phyloP scores from a whole-genome alignment of 768 basidiomycete genomes.

The Sutorius australiensis region DNA sequence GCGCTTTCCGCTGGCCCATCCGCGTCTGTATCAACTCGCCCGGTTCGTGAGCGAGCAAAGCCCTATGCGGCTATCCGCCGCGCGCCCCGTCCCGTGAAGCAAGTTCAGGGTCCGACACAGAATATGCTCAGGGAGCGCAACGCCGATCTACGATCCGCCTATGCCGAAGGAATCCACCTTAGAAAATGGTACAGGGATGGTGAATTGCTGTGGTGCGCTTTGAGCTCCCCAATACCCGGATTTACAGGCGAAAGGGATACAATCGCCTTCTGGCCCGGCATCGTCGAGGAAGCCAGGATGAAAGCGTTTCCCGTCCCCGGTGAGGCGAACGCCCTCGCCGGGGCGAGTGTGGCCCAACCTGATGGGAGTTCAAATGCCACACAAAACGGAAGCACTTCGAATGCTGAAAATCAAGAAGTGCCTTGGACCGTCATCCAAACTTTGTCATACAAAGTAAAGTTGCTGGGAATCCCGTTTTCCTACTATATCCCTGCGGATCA shows the following conservation, averaged over 20 bases:
- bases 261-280: constrained; percentile 73
- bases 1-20: constrained; percentile 17
- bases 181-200: constrained; percentile 63
- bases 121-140: constrained; percentile 60
- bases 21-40: constrained; percentile 5
- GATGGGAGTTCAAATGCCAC: background rate
- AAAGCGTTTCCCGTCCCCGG: constrained; percentile 33
- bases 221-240: constrained; percentile 48
- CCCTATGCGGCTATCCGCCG: constrained; percentile 43
- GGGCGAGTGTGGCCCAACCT: constrained; percentile 9
- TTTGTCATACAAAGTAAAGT: constrained; percentile 62
- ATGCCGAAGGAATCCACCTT: constrained; percentile 42
- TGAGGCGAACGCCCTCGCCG: background rate
- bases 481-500: constrained; percentile 49
- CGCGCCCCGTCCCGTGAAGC: constrained; percentile 33
- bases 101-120: constrained; percentile 39
- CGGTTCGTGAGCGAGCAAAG: constrained; percentile 24
- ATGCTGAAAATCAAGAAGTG: constrained; percentile 20
- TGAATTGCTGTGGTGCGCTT: constrained; percentile 69
- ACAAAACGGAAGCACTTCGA: constrained; percentile 10
- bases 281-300: constrained; percentile 56
- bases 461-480: constrained; percentile 54
- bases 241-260: constrained; percentile 34
- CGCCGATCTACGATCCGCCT: constrained; percentile 58
- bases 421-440: constrained; percentile 62